Conservation (phyloP, 2,329 filamentous ascomycete genomes). For the Pleochaeta shiraiana region DNA sequence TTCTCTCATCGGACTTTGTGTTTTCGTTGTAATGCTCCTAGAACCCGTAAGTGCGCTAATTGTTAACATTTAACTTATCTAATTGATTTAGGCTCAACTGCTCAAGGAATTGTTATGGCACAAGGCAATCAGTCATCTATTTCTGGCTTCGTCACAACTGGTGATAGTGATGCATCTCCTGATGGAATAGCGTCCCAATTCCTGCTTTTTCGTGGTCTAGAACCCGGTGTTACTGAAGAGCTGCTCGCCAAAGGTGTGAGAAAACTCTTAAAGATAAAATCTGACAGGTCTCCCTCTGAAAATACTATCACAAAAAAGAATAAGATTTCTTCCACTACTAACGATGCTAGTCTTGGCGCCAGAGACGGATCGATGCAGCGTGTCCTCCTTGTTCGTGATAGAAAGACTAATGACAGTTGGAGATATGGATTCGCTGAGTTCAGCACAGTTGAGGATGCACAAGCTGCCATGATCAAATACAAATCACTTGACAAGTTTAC, state of each 20-base stretch:
- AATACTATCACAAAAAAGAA: constrained; percentile 18
- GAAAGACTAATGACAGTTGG: constrained; percentile 48
- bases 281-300: constrained; percentile 19
- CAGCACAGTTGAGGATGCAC: constrained; percentile 51
- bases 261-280: constrained; percentile 44
- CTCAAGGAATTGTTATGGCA: constrained; percentile 17
- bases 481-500: constrained; percentile 54
- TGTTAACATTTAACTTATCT: constrained; percentile 11
- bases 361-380: constrained; percentile 52
- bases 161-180: constrained; percentile 31
- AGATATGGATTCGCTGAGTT: constrained; percentile 75
- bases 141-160: constrained; percentile 26
- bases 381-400: constrained; percentile 55
- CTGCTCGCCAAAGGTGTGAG: constrained; percentile 50
- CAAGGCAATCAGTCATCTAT: constrained; percentile 20
- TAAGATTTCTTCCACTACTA: constrained; percentile 30
- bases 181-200: constrained; percentile 41
- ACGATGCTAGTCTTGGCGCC: constrained; percentile 35
- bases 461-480: constrained; percentile 50
- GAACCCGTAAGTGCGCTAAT: constrained; percentile 24
- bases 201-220: constrained; percentile 49
- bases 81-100: constrained; percentile 16
- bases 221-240: constrained; percentile 48
- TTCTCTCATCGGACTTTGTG: constrained; percentile 32
- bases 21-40: constrained; percentile 33